Conservation (phyloP, 495 filamentous ascomycete species). For the Platismatia glauca region DNA sequence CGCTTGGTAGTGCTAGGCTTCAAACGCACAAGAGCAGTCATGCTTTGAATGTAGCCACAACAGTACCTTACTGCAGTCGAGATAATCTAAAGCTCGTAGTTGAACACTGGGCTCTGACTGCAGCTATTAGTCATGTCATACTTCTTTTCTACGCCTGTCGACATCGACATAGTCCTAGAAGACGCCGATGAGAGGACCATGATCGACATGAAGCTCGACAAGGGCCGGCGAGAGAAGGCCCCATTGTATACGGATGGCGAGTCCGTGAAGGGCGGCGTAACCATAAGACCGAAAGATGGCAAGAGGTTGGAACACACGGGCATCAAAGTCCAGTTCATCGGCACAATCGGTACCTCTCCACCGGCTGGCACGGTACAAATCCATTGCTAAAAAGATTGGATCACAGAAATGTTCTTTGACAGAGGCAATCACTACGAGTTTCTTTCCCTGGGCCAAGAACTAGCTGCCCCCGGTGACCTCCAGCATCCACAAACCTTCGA, state of each 20-base stretch:
- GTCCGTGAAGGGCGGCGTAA: conserved; percentile 92
- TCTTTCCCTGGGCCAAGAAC: conserved; percentile 87
- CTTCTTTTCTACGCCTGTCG: conserved; percentile 95
- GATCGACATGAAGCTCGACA: conserved; percentile 96
- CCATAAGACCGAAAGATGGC: conserved; percentile 94
- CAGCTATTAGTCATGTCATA: conserved; percentile 64
- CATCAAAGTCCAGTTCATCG: conserved; percentile 99
- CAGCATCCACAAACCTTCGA: conserved; percentile 98
- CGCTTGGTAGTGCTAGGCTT: neutral
- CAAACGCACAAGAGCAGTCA: neutral
- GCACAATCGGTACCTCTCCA: conserved; percentile 70
- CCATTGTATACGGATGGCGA: conserved; percentile 97
- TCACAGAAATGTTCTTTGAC: conserved; percentile 95
- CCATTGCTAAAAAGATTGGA: conserved; percentile 17
- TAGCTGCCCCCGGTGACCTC: conserved; percentile 91
- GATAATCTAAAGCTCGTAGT: neutral
- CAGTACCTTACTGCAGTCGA: neutral
- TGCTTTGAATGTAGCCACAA: neutral
- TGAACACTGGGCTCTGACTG: neutral
- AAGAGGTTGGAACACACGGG: conserved; percentile 96
- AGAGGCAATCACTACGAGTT: conserved; percentile 99
- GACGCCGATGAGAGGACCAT: conserved; percentile 87
- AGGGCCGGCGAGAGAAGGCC: conserved; percentile 90
- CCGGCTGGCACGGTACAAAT: neutral
- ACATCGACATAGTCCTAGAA: conserved; percentile 97